Evolutionary conservation across 805 yeast genomes (phyloP), one percentile per base, ranked within the genome.

Genomic region (Candida dendrica): DNA sequence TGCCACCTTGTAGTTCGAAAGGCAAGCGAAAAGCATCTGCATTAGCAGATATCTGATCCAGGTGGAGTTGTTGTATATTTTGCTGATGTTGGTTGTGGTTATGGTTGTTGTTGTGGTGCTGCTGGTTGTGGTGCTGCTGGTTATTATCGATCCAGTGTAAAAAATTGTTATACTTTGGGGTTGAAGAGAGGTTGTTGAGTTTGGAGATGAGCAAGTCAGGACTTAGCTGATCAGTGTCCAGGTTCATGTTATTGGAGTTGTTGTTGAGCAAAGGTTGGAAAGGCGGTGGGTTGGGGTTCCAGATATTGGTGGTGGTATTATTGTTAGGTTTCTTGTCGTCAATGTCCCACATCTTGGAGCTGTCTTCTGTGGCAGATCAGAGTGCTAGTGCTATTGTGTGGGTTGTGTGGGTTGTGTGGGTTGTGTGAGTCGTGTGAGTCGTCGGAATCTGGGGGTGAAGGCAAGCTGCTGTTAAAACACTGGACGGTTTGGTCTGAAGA

Each of bases 1-100:
- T 63, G 0, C 85, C 85, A 36, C 85, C 84, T 57, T 79, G 84
- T 32, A 79, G 64, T 49, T 79, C 84, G 6, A 65, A 43, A 0
- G 86, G 85, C 40, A 79, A 60, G 46, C 60, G 64, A 56, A 75
- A 74, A n/a, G 34, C 39, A 33, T 44, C 48, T 46, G 50, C 58
- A 37, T 15, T 45, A 48, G 6, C 41, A 27, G 20, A 40, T 13
- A 27, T 5, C 13, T 27, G 30, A 27, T 27, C 13, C 4, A 10
- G 24, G 24, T 22, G 49, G 35, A 42, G 47, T 27, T 44, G 47
- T 29, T 39, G 47, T 22, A n/a, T n/a, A n/a, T n/a, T n/a, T n/a
- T n/a, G n/a, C n/a, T n/a, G n/a, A n/a, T n/a, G n/a, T n/a, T n/a
- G n/a, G n/a, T n/a, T n/a, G n/a, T n/a, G n/a, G n/a, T n/a, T n/a